These are phyloP conservation scores for Chlamydomonas sphaeroides DNA, from an alignment of 139 green algal species.

Conservation along the genomic window DNA sequence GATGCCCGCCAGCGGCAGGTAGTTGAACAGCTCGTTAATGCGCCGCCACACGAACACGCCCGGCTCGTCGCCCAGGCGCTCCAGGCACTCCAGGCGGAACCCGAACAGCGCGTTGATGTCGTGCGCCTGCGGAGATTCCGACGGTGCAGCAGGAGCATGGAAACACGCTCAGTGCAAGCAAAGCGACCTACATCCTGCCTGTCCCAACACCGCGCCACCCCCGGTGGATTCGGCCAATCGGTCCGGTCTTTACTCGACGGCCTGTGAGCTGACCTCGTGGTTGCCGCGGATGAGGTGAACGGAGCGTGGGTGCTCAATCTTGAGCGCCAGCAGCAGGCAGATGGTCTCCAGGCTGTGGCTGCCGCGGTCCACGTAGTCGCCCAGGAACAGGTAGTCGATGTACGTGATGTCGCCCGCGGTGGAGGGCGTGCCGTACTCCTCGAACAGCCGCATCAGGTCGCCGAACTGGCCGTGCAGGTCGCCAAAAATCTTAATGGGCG, in stretches of 20 bases:
- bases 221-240: too few relatives aligned
- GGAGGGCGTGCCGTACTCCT: conserved; percentile 97
- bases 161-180: too few relatives aligned
- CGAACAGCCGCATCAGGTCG: conserved; percentile 99
- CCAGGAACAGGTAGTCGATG: conserved; percentile 97
- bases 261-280: conserved; percentile 93
- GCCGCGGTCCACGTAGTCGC: conserved; percentile 93
- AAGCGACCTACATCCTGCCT: too few relatives aligned
- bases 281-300: conserved; percentile 99
- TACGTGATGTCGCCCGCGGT: conserved; percentile 99
- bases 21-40: conserved; percentile 99
- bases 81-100: conserved; percentile 97
- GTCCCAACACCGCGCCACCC: too few relatives aligned
- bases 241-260: too few relatives aligned
- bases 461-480: conserved; percentile 99
- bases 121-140: conserved; percentile 60
- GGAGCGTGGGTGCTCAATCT: conserved; percentile 92
- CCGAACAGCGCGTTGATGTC: conserved; percentile 99
- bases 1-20: conserved; percentile 93
- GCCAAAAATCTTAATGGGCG: conserved; percentile 99
- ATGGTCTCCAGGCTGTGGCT: conserved; percentile 80
- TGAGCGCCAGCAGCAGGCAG: conserved; percentile 95
- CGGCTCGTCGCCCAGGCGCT: conserved; percentile 89
- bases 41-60: conserved; percentile 92
- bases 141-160: too few relatives aligned